Evolutionary conservation across 2,329 filamentous ascomycete genomes (phyloP), one percentile per base, ranked within the genome.

Genomic region (Beauveria scarabaeidicola): DNA sequence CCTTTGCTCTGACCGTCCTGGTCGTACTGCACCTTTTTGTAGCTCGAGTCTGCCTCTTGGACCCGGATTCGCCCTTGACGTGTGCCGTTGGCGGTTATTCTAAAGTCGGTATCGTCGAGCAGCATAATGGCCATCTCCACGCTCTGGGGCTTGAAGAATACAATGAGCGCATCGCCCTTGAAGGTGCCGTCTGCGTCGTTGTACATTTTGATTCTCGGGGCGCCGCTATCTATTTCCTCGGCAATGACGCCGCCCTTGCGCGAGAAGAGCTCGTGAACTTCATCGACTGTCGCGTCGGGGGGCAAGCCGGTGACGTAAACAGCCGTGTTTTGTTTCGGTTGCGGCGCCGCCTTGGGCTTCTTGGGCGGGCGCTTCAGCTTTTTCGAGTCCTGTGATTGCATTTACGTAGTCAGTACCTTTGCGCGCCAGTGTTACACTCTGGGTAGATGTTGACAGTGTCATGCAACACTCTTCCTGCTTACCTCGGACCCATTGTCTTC

Each of bases 121-220:
- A 94, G 80, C 76, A 87, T 85, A 64, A 93, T 89, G 48, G 90
- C 90, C 76, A 91, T 87, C 46, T 88, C 78, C 61, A 99, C 93
- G n/a, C 90, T 95, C 69, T 96, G 91, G 0, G 91, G 89, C 66
- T 94, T 90, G 81, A 96, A 97, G 75, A 95, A 99, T 40, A 97
- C 90, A 58, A 99, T 79, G 36, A 99, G 80, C 2, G 90, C 92
- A 70, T 97, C 92, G 62, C 94, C 94, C 70, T 97, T 97, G 80
- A 96, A 96, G 17, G 85, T 83, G 21, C 91, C 94, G 1, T 86
- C 75, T 1, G 88, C 84, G 70, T 97, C 87, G 21, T 80, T 84
- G 75, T 99, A 99, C 73, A 99, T 84, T 76, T 96, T 97, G 74
- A 99, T 93, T 41, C 94, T 87, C 48, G 91, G 90, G 50, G 86